Evolutionary conservation across 495 filamentous ascomycete species (phyloP).

Genomic region (Penicillium egyptiacum): DNA sequence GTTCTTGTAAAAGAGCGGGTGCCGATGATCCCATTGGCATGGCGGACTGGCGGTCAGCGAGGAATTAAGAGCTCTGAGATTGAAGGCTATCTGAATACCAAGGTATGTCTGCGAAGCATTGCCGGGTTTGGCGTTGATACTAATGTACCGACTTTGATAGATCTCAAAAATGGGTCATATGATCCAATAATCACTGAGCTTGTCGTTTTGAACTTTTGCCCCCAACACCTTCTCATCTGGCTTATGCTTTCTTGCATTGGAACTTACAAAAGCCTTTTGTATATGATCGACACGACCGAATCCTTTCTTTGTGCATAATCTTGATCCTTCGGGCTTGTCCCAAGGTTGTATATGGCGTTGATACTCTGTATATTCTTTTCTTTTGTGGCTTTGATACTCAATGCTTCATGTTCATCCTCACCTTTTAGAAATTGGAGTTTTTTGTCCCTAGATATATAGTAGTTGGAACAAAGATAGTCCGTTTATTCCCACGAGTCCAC

Average conservation of each 20-base stretch:
- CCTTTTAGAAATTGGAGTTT: not conserved
- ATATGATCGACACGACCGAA: conserved; percentile 29
- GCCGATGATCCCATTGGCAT: conserved; percentile 92
- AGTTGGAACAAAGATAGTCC: not conserved
- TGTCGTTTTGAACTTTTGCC: conserved; percentile 9
- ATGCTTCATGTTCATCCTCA: not conserved
- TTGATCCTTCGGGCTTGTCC: conserved; percentile 11
- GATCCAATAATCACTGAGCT: conserved; percentile 43
- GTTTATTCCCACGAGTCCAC: not conserved
- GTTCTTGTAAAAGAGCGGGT: conserved; percentile 86
- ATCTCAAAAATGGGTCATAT: conserved; percentile 75
- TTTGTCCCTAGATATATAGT: not conserved
- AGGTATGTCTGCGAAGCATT: conserved; percentile 52
- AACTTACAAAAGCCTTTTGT: conserved; percentile 19
- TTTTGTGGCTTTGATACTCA: conserved; percentile 4
- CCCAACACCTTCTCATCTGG: conserved; percentile 6
- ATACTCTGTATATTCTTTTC: conserved; percentile 20
- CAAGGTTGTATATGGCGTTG: not conserved
- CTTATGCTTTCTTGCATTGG: conserved; percentile 13
- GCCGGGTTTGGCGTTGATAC: not conserved
- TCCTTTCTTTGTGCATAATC: conserved; percentile 20
- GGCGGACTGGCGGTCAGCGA: conserved; percentile 75
- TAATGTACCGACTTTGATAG: conserved; percentile 30
- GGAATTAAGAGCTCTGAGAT: conserved; percentile 87
- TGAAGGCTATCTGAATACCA: conserved; percentile 89